Evolutionary conservation across 2,329 filamentous ascomycete species (phyloP).

Genomic region (Fusarium praegraminearum): DNA sequence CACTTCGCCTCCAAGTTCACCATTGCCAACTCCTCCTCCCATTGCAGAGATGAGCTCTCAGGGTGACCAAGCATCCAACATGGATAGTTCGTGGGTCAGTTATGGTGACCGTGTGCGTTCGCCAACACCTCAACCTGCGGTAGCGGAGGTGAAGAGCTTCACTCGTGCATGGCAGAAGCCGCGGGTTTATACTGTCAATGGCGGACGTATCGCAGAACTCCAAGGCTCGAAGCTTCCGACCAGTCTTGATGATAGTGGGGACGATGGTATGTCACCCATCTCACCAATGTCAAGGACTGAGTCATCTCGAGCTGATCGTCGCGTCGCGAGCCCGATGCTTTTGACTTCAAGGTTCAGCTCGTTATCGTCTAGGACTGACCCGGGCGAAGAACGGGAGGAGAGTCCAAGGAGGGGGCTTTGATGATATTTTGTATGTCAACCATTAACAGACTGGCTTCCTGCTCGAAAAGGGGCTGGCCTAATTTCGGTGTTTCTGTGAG

Average conservation of each 20-base stretch:
- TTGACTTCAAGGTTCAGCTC: constrained; percentile 23
- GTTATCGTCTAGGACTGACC: constrained; percentile 8
- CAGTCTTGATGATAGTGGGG: neutral
- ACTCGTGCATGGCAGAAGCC: constrained; percentile 43
- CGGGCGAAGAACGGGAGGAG: constrained; percentile 6
- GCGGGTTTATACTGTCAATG: constrained; percentile 39
- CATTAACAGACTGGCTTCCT: neutral
- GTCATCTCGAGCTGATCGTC: constrained; percentile 1
- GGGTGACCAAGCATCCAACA: constrained; percentile 9
- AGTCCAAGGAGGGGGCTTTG: neutral
- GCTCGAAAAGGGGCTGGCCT: constrained; percentile 11
- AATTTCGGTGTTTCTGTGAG: constrained; percentile 24
- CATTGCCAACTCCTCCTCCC: constrained; percentile 1
- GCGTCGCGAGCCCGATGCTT: constrained; percentile 21
- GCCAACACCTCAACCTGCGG: constrained; percentile 44
- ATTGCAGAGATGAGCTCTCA: constrained; percentile 16
- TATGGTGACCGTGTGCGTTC: constrained; percentile 39
- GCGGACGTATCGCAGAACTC: constrained; percentile 16
- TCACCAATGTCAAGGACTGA: constrained; percentile 16
- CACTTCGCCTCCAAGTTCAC: constrained; percentile 5
- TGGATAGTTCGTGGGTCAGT: constrained; percentile 33
- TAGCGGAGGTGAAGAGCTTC: constrained; percentile 43
- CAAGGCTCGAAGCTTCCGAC: constrained; percentile 5
- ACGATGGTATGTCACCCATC: constrained; percentile 5
- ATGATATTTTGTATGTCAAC: neutral